Conservation (phyloP, 208 protist species). For the Angomonas ambiguus region DNA sequence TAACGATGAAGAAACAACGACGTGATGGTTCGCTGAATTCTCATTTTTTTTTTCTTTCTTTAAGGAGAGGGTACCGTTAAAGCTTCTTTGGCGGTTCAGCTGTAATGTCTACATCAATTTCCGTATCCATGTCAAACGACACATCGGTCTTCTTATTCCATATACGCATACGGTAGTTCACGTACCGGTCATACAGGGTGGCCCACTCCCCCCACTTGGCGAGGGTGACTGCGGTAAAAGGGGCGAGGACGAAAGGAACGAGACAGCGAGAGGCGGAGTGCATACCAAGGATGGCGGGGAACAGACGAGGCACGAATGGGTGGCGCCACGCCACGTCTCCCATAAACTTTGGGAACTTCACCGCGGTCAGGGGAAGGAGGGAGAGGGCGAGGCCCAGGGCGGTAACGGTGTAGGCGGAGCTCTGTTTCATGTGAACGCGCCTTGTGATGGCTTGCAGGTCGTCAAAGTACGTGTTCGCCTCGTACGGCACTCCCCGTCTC, state of each 20-base stretch:
- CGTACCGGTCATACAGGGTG: slow-evolving; percentile 79
- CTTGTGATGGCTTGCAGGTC: slow-evolving; percentile 71
- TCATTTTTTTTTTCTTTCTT: not conserved
- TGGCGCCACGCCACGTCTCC: slow-evolving; percentile 83
- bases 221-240: slow-evolving; percentile 62
- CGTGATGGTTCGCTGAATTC: not conserved
- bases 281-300: slow-evolving; percentile 78
- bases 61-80: not conserved
- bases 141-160: slow-evolving; percentile 72
- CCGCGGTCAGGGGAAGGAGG: slow-evolving; percentile 57
- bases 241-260: slow-evolving; percentile 79
- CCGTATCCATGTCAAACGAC: slow-evolving; percentile 66
- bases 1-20: not conserved
- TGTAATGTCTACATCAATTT: slow-evolving; percentile 67
- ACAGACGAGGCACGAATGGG: slow-evolving; percentile 79
- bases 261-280: slow-evolving; percentile 75
- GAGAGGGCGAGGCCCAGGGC: slow-evolving; percentile 45
- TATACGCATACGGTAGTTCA: slow-evolving; percentile 64
- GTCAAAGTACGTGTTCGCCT: slow-evolving; percentile 70
- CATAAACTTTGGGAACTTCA: slow-evolving; percentile 87
- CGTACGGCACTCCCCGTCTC: slow-evolving; percentile 50
- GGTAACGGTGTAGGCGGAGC: slow-evolving; percentile 50
- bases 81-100: not conserved
- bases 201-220: slow-evolving; percentile 44
- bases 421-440: slow-evolving; percentile 68